phyloP scores from a whole-genome alignment of 1,284 basidiomycete genomes.

The Violaceomyces palustris region DNA sequence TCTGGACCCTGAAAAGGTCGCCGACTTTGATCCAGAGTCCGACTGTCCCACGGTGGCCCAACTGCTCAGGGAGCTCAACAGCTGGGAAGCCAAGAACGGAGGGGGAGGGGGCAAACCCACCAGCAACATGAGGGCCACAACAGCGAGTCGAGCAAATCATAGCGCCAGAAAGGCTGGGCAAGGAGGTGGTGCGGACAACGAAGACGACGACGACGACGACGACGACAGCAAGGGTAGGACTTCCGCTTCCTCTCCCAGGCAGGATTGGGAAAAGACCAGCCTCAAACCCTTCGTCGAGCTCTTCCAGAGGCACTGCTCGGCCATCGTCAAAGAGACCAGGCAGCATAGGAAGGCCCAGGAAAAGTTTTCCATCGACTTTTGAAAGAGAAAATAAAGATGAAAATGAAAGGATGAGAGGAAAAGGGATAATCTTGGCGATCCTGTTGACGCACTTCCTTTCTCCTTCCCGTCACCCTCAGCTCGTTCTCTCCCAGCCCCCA shows the following conservation, averaged over 20 bases:
- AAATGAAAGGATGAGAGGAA: too few relatives aligned
- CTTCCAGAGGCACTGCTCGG: conserved; percentile 67
- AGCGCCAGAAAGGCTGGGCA: conserved; percentile 1
- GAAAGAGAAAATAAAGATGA: too few relatives aligned
- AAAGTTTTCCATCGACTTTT: conserved; percentile 23
- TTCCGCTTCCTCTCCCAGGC: conserved; percentile 19
- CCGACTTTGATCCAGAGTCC: conserved; percentile 74
- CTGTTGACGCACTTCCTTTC: too few relatives aligned
- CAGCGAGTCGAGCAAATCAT: too few relatives aligned
- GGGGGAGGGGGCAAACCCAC: conserved; percentile 21
- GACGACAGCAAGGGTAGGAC: conserved; percentile 36
- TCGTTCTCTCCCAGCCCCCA: too few relatives aligned
- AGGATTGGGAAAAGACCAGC: conserved; percentile 60
- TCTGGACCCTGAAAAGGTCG: conserved; percentile 70
- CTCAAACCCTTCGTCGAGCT: conserved; percentile 85
- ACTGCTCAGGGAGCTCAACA: conserved; percentile 70
- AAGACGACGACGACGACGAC: conserved; percentile 10
- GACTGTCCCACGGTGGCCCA: conserved; percentile 78
- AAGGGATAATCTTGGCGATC: too few relatives aligned
- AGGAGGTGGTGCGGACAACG: conserved; percentile 20
- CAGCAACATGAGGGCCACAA: conserved; percentile 1
- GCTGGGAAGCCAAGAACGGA: conserved; percentile 57
- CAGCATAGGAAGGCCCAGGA: conserved; percentile 13
- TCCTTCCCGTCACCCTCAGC: too few relatives aligned
- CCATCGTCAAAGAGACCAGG: conserved; percentile 23